Conservation (phyloP, 805 yeast species). For the Candida anglica region DNA sequence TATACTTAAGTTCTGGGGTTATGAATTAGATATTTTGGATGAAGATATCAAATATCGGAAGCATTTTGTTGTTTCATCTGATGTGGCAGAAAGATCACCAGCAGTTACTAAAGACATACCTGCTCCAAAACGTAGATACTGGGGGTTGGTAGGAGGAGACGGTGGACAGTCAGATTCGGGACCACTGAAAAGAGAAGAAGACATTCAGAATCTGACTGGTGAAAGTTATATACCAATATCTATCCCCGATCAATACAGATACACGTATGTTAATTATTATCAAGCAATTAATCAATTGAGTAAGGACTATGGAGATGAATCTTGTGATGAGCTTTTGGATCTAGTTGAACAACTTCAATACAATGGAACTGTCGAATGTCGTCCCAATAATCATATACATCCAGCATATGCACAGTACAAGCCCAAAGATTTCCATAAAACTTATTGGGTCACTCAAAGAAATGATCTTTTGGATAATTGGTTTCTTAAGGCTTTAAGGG, state of each 20-base stretch:
- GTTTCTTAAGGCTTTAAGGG: slow-evolving; percentile 66
- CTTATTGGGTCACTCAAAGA: slow-evolving; percentile 31
- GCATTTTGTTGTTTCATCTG: slow-evolving; percentile 1
- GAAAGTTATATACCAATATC: neutral
- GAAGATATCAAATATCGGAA: neutral
- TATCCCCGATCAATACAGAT: neutral
- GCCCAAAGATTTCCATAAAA: slow-evolving; percentile 45
- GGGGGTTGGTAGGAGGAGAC: no score
- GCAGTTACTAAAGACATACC: no score
- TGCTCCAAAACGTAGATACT: slow-evolving; percentile 6
- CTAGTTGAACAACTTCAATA: neutral
- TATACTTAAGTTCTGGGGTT: slow-evolving; percentile 41
- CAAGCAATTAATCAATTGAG: neutral
- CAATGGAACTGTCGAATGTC: neutral
- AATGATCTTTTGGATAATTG: slow-evolving; percentile 75
- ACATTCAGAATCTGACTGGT: neutral
- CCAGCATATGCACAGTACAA: slow-evolving; percentile 48
- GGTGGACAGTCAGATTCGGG: slow-evolving; percentile 1
- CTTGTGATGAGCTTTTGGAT: no score
- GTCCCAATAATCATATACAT: slow-evolving; percentile 35
- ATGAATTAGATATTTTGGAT: neutral
- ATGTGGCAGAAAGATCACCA: neutral
- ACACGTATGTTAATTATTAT: neutral
- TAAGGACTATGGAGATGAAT: neutral
- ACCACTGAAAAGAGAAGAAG: neutral